These are phyloP conservation scores for Cardiospermum halicacabum DNA, from an alignment of 345 rosid species.

Conservation along the genomic window DNA sequence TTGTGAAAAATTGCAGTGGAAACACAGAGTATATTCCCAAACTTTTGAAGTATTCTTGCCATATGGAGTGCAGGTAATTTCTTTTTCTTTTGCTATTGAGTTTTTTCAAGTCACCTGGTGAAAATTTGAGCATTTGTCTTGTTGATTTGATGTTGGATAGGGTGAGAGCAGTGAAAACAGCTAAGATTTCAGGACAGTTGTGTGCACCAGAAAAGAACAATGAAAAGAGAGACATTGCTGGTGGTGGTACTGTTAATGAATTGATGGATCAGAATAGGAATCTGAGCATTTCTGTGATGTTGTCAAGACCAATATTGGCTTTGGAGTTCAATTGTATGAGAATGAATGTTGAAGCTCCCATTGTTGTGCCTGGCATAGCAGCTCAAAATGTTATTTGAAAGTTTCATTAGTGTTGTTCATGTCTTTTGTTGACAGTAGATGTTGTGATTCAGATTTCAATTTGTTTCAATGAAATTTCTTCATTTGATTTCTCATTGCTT, in stretches of 20 bases:
- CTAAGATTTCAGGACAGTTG: constrained; percentile 36
- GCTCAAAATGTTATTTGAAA: constrained; percentile 18
- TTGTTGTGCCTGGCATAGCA: constrained; percentile 25
- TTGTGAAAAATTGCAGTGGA: constrained; percentile 62
- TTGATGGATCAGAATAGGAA: constrained; percentile 24
- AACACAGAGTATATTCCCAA: constrained; percentile 51
- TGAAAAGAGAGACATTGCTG: constrained; percentile 13
- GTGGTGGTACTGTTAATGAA: constrained; percentile 14
- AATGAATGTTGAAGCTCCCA: constrained; percentile 87
- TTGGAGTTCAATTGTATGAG: constrained; percentile 61
- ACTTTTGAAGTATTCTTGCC: constrained; percentile 84
- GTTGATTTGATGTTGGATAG: constrained; percentile 27
- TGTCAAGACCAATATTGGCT: constrained; percentile 75
- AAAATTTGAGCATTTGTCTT: no score
- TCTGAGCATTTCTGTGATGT: constrained; percentile 55
- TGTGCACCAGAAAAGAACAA: constrained; percentile 21
- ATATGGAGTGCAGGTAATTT: constrained; percentile 70
- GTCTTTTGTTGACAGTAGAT: background rate
- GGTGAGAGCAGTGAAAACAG: constrained; percentile 56
- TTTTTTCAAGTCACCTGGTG: no score
- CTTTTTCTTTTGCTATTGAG: background rate
- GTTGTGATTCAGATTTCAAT: background rate
- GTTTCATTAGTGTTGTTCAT: constrained; percentile 14
- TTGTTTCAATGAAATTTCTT: background rate
- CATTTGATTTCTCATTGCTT: background rate